Evolutionary conservation across 306 rosid species (phyloP).

Genomic region (Abrus pulchellus): DNA sequence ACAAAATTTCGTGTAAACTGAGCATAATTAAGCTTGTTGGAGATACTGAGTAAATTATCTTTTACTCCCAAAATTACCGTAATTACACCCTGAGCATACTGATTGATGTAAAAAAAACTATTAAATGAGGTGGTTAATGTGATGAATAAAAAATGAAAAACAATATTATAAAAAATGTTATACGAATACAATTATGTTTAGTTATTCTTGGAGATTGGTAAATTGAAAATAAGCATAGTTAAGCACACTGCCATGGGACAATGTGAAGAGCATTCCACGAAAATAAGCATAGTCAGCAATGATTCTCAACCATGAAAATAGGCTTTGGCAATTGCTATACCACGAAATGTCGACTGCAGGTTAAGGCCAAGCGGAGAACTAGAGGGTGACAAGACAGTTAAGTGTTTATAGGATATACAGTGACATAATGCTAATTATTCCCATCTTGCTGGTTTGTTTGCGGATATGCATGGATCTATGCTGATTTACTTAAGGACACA

Average conservation of each 20-base stretch:
- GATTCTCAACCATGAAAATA: not conserved
- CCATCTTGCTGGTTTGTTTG: not conserved
- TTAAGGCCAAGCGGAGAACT: not conserved
- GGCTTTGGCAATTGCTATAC: not conserved
- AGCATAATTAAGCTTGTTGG: no score
- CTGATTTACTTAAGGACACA: not conserved
- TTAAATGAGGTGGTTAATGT: no score
- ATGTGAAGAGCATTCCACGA: not conserved
- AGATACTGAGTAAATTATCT: no score
- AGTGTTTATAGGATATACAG: not conserved
- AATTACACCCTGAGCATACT: no score
- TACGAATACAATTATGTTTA: not conserved
- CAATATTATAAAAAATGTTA: no score
- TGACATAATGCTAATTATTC: not conserved
- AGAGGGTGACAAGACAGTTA: conserved; percentile 5
- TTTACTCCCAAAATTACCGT: no score
- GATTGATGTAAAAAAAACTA: no score
- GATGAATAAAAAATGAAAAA: no score
- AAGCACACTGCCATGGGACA: not conserved
- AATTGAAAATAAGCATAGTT: not conserved
- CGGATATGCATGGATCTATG: not conserved
- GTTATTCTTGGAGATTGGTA: not conserved
- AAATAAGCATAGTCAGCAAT: not conserved
- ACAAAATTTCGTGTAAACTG: no score
- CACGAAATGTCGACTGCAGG: not conserved